Evolutionary conservation across 306 rosid species (phyloP).

Genomic region (Vigna radiata): DNA sequence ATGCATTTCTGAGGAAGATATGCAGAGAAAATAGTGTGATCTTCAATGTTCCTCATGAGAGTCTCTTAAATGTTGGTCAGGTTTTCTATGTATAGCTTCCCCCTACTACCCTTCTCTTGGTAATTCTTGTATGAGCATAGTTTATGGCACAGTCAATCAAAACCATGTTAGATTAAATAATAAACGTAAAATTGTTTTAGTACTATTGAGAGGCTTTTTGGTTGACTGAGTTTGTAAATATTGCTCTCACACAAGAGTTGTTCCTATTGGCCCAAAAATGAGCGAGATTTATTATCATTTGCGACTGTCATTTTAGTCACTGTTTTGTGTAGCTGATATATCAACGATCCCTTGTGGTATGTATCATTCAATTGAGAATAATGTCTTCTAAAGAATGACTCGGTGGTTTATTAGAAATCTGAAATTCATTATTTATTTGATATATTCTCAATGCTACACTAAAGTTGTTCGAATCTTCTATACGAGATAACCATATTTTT

Average conservation of each 20-base stretch:
- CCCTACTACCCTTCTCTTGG: neutral
- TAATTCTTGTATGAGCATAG: neutral
- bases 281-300: slow-evolving; percentile 33
- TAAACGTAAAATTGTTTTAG: neutral
- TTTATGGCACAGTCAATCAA: slow-evolving; percentile 5
- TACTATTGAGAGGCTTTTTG: neutral
- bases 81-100: slow-evolving; percentile 70
- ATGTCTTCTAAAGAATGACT: slow-evolving; percentile 5
- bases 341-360: slow-evolving; percentile 5
- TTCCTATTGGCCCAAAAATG: neutral
- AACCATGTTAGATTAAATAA: neutral
- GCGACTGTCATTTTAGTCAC: slow-evolving; percentile 42
- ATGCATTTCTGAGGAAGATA: slow-evolving; percentile 90
- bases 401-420: neutral
- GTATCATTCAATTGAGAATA: neutral
- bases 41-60: slow-evolving; percentile 96
- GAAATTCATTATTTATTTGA: slow-evolving; percentile 18
- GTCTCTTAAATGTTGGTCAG: slow-evolving; percentile 92
- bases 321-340: slow-evolving; percentile 18
- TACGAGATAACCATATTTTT: too few species aligned
- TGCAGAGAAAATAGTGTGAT: slow-evolving; percentile 95
- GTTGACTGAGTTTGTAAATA: neutral
- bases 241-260: neutral
- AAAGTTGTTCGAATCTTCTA: neutral
- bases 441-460: neutral